phyloP scores from a whole-genome alignment of 495 filamentous ascomycete genomes.

The Sporormia fimetaria region DNA sequence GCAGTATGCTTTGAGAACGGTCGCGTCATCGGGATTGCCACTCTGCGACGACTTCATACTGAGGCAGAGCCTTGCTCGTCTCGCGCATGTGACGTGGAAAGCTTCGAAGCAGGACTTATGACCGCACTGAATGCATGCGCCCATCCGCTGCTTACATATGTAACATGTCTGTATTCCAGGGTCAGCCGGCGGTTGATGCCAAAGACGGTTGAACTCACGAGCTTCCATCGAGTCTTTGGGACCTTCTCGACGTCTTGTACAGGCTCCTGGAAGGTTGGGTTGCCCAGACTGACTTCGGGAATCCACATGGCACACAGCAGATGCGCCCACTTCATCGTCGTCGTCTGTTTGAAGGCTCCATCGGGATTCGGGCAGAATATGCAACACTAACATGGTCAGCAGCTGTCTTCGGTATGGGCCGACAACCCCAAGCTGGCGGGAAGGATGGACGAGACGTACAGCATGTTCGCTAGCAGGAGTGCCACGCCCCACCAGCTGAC shows the following conservation, averaged over 20 bases:
- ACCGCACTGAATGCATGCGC: slow-evolving; percentile 94
- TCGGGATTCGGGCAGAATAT: slow-evolving; percentile 98
- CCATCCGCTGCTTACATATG: slow-evolving; percentile 95
- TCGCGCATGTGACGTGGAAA: slow-evolving; percentile 96
- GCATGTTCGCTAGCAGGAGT: slow-evolving; percentile 52
- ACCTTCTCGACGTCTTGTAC: slow-evolving; percentile 97
- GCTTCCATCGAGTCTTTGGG: slow-evolving; percentile 81
- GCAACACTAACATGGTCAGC: slow-evolving; percentile 51
- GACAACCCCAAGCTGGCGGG: neutral
- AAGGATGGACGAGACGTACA: slow-evolving; percentile 10
- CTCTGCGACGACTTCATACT: slow-evolving; percentile 90
- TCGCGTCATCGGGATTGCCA: slow-evolving; percentile 73
- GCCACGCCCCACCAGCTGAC: slow-evolving; percentile 84
- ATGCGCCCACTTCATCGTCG: slow-evolving; percentile 89
- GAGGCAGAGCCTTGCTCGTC: slow-evolving; percentile 74
- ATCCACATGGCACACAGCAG: slow-evolving; percentile 97
- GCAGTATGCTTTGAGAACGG: slow-evolving; percentile 84
- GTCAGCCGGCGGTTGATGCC: slow-evolving; percentile 6
- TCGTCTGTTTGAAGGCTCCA: slow-evolving; percentile 97
- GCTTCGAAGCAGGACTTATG: slow-evolving; percentile 95
- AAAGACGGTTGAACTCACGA: slow-evolving; percentile 33
- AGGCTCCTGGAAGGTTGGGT: slow-evolving; percentile 94
- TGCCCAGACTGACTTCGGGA: slow-evolving; percentile 90
- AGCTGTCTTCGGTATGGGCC: too few species aligned
- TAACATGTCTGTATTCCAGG: slow-evolving; percentile 58